Percentiles rank a stretch among this genome's conserved stretches.
Evolutionary conservation across 2,329 filamentous ascomycete genomes (phyloP).

Genomic region (Daldinia eschscholtzii): DNA sequence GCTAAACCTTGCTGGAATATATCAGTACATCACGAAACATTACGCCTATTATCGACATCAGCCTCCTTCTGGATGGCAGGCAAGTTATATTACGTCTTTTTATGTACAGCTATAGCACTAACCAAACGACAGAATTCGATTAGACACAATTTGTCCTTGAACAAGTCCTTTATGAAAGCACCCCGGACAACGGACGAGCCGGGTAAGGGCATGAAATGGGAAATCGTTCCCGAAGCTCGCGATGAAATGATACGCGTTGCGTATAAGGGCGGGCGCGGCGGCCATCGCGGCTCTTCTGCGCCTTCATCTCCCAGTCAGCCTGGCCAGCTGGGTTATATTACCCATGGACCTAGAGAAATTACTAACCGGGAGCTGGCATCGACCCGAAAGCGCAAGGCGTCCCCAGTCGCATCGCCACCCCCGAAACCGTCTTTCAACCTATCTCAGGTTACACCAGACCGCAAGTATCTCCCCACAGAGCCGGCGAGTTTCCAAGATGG

Average conservation of each 20-base stretch:
- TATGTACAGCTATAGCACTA: constrained; percentile 38
- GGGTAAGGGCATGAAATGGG: constrained; percentile 99
- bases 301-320: constrained; percentile 74
- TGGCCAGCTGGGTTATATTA: constrained; percentile 71
- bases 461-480: constrained; percentile 57
- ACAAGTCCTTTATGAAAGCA: constrained; percentile 94
- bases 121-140: constrained; percentile 81
- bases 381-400: constrained; percentile 68
- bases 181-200: constrained; percentile 93
- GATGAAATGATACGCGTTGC: constrained; percentile 89
- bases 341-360: constrained; percentile 69
- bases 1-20: constrained; percentile 91
- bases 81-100: constrained; percentile 57
- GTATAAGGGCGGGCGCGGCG: constrained; percentile 71
- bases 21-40: constrained; percentile 89
- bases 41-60: constrained; percentile 95
- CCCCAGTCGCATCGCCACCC: constrained; percentile 66
- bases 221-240: constrained; percentile 84
- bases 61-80: constrained; percentile 86
- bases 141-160: constrained; percentile 93
- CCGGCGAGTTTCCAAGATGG: constrained; percentile 65
- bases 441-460: constrained; percentile 71
- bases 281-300: constrained; percentile 75
- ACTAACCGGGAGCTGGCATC: constrained; percentile 64
- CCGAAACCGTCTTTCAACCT: constrained; percentile 63